A percentile compares a stretch with the other conserved stretches of the same genome.
These are phyloP conservation scores for Selaginella moellendorffii DNA, from an alignment of 75 land plant species.

Conservation along the genomic window DNA sequence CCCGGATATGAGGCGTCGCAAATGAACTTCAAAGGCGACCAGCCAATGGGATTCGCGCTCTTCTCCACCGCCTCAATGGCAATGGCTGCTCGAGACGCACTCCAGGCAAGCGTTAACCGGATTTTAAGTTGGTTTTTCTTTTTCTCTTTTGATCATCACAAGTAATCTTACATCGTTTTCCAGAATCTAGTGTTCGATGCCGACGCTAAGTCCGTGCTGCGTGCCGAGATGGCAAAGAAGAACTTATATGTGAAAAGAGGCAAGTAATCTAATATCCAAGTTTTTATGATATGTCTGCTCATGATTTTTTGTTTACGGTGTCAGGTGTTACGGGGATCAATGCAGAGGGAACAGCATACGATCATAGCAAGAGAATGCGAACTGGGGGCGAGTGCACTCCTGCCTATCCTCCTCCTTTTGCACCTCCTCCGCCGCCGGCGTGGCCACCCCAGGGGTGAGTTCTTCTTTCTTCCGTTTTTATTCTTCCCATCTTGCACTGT, in stretches of 20 bases:
- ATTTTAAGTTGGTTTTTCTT: no score
- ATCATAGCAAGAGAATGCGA: conserved; percentile 77
- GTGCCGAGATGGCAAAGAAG: conserved; percentile 99
- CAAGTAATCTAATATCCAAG: not conserved
- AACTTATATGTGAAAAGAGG: conserved; percentile 94
- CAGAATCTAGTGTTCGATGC: conserved; percentile 94
- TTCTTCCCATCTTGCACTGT: conserved; percentile 1
- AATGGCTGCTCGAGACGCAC: conserved; percentile 77
- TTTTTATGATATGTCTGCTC: not conserved
- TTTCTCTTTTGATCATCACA: conserved; percentile 9
- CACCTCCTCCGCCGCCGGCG: conserved; percentile 57
- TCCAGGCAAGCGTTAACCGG: conserved; percentile 42
- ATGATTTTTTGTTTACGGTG: not conserved
- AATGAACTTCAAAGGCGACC: conserved; percentile 86
- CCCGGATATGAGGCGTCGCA: conserved; percentile 99
- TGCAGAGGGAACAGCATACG: conserved; percentile 44
- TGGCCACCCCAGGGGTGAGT: conserved; percentile 81
- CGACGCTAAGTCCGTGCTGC: conserved; percentile 68
- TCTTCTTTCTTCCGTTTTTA: not conserved
- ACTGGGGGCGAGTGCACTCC: conserved; percentile 80
- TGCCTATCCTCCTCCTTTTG: conserved; percentile 51
- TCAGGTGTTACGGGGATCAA: conserved; percentile 33
- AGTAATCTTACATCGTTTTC: not conserved
- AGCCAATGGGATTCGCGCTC: conserved; percentile 95
- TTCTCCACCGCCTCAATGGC: conserved; percentile 70